Base-by-base conservation (phyloP, 2,329 filamentous ascomycete genomes). In the Xylaria sp. region DNA sequence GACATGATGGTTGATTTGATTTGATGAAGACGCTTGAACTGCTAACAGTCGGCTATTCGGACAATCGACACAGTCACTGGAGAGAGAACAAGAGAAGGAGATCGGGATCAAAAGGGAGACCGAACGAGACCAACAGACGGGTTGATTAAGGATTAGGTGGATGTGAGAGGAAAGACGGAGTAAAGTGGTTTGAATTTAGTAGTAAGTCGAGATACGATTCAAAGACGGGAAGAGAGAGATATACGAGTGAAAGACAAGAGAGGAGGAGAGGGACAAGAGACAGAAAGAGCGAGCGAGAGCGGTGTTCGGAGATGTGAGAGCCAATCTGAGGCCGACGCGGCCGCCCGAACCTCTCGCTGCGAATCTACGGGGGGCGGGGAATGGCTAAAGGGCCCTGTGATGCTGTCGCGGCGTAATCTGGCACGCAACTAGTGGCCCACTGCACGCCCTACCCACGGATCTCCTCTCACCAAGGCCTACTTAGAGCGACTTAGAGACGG, bases 1-100 rank as follows among this genome's bases (percentile, higher is more conserved):
- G 71, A 71, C 69, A 74, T 72, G 52, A 57, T 61, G 47, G 51
- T 42, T 49, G 19, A n/a, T 46, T 2, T 46, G 42, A 7, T 13
- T 42, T 42, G 37, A 42, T 30, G 5, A 30, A 30, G 23, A 30
- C 23, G 23, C 23, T 30, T 30, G 5, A 30, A 30, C 23, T 30
- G 23, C 23, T 30, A 30, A 30, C 23, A 30, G 23, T 30, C 23
- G 23, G 23, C 4, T 30, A 30, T 30, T 30, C 23, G 23, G 23
- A 30, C 23, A 30, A 30, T 30, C 23, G 5, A 30, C 23, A 30
- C 37, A 13, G 37, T 9, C 4, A 19, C 19, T 23, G 30, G 3
- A 9, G 8, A 49, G 8, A 11, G 18, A 10, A 49, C 18, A 49
- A 23, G 18, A 49, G 42, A 46, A 46, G n/a, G 10, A 13, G 42